phyloP scores from a whole-genome alignment of 2,329 filamentous ascomycete genomes.

The Phaeophleospora eucalypticola region DNA sequence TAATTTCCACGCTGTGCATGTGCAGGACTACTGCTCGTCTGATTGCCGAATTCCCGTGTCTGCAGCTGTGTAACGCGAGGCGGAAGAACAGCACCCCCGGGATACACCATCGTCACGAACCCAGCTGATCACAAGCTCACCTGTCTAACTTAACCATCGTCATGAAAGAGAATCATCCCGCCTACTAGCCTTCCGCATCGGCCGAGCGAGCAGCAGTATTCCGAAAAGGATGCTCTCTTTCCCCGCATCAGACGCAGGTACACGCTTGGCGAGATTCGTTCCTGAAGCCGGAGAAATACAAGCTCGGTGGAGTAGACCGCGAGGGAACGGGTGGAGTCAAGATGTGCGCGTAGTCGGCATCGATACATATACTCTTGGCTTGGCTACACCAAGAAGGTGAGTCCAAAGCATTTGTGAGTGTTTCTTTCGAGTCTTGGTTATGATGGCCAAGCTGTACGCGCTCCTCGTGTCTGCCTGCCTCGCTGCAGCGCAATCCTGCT shows the following conservation, averaged over 20 bases:
- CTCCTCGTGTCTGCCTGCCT: not conserved
- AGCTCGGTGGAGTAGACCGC: not conserved
- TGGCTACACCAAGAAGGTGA: slow-evolving; percentile 1
- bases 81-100: too few relatives aligned
- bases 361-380: not conserved
- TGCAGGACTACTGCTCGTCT: too few relatives aligned
- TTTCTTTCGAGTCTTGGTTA: not conserved
- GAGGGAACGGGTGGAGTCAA: not conserved
- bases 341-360: too few relatives aligned
- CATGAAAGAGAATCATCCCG: too few relatives aligned
- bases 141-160: too few relatives aligned
- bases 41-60: too few relatives aligned
- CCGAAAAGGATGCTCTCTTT: not conserved
- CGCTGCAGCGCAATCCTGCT: slow-evolving; percentile 41
- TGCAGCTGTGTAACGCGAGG: too few relatives aligned
- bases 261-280: not conserved
- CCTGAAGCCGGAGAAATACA: not conserved
- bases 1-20: too few relatives aligned
- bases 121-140: too few relatives aligned
- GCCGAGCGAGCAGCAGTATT: not conserved
- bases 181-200: too few relatives aligned
- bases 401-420: not conserved
- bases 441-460: too few relatives aligned
- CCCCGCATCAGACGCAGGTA: not conserved
- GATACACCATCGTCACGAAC: too few relatives aligned